Evolutionary conservation across 495 filamentous ascomycete species (phyloP).

Genomic region (Venustampulla echinocandica): DNA sequence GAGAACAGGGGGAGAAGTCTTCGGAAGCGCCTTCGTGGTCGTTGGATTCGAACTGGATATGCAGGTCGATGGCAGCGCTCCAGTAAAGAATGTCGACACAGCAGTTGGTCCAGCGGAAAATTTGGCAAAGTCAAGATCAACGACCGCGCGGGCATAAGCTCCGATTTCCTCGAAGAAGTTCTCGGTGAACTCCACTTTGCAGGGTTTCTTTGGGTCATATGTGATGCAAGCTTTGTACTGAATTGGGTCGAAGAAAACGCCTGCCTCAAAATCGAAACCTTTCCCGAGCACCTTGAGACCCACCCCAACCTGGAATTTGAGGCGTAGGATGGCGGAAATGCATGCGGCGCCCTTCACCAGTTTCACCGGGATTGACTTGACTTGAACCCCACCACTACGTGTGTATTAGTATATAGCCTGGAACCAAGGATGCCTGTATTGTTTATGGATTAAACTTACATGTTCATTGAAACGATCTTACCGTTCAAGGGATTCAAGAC

Average conservation of each 20-base stretch:
- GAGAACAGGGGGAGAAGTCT: no score
- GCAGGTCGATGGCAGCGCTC: not conserved
- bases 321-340: not conserved
- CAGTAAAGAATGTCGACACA: constrained; percentile 1
- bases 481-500: not conserved
- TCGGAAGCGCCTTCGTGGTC: not conserved
- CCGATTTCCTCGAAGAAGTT: constrained; percentile 3
- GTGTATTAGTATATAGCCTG: not conserved
- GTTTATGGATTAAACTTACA: not conserved
- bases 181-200: constrained; percentile 1
- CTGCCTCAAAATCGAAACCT: constrained; percentile 3
- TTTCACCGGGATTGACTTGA: constrained; percentile 1
- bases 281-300: not conserved
- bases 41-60: not conserved
- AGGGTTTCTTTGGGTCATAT: not conserved
- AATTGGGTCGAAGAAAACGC: constrained; percentile 2
- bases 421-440: not conserved
- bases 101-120: not conserved
- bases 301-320: not conserved
- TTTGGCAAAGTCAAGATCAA: constrained; percentile 1
- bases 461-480: not conserved
- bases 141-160: not conserved
- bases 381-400: constrained; percentile 1
- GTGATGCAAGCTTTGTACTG: constrained; percentile 5
- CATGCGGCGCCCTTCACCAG: not conserved